phyloP scores from a whole-genome alignment of 345 rosid species.

The Nasturtium officinale region DNA sequence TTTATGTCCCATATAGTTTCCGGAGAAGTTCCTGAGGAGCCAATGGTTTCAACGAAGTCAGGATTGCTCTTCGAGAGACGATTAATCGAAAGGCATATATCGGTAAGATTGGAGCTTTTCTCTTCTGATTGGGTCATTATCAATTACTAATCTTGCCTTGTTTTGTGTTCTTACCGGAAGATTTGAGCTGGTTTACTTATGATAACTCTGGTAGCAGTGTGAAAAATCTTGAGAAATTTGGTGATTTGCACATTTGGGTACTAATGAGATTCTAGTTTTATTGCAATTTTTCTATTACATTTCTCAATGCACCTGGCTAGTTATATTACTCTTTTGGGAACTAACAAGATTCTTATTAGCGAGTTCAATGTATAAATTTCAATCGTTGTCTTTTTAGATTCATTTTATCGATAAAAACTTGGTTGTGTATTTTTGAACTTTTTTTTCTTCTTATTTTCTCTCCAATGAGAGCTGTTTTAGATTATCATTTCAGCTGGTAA shows the following conservation, averaged over 20 bases:
- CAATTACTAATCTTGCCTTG: neutral
- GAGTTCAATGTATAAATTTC: neutral
- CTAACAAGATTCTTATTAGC: neutral
- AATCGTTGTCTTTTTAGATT: conserved; percentile 6
- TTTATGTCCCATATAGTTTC: conserved; percentile 57
- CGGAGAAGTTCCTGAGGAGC: conserved; percentile 93
- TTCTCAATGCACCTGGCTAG: neutral
- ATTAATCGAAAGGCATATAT: conserved; percentile 80
- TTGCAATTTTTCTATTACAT: neutral
- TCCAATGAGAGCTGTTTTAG: neutral
- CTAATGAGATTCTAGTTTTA: neutral
- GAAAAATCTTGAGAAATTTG: neutral
- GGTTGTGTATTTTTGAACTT: neutral
- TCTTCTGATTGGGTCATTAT: neutral
- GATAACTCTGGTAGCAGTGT: neutral
- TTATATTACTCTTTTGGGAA: neutral
- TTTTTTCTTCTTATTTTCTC: too few relatives aligned
- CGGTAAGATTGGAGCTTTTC: conserved; percentile 45
- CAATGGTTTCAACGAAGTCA: conserved; percentile 77
- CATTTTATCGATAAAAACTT: neutral
- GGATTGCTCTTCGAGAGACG: conserved; percentile 92
- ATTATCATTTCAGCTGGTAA: conserved; percentile 13
- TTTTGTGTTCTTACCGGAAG: neutral
- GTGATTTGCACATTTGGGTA: conserved; percentile 1
- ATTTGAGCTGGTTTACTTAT: conserved; percentile 17